A percentile compares a stretch with the other conserved stretches of the same genome.
These are phyloP conservation scores for Cordyceps pruinosa DNA, from an alignment of 2,329 filamentous ascomycete species.

Conservation along the genomic window DNA sequence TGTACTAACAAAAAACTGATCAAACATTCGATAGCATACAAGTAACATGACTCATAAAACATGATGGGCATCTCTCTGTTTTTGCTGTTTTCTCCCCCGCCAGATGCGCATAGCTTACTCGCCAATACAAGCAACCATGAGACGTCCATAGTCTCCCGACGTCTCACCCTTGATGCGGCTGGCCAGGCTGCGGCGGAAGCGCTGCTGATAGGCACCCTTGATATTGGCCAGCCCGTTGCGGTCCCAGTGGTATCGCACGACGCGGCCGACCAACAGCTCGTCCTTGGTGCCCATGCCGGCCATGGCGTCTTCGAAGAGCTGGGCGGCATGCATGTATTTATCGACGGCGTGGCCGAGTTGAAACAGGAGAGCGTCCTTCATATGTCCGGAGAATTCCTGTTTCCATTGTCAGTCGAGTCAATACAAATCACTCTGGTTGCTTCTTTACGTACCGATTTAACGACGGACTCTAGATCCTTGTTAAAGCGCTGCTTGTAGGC, in stretches of 20 bases:
- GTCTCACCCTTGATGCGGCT: constrained; percentile 74
- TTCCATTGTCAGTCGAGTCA: background rate
- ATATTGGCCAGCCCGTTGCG: constrained; percentile 65
- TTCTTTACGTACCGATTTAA: constrained; percentile 52
- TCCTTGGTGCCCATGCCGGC: constrained; percentile 83
- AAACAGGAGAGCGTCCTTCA: constrained; percentile 75
- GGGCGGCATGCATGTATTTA: constrained; percentile 76
- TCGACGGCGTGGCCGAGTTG: constrained; percentile 74
- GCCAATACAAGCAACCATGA: constrained; percentile 65
- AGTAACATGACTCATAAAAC: background rate
- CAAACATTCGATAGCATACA: background rate
- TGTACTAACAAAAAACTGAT: background rate
- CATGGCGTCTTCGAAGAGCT: constrained; percentile 81
- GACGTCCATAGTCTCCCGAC: constrained; percentile 70
- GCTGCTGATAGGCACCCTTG: constrained; percentile 67
- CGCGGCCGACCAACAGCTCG: constrained; percentile 64
- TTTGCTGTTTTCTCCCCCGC: background rate
- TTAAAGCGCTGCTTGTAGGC: constrained; percentile 69
- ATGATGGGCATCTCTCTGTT: background rate
- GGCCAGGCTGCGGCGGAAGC: constrained; percentile 60
- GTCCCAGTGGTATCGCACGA: constrained; percentile 82
- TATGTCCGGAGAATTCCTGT: constrained; percentile 81
- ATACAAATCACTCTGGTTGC: background rate
- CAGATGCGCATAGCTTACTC: constrained; percentile 23
- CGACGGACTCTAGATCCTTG: constrained; percentile 61